Base-by-base conservation (phyloP, 768 basidiomycete genomes). In the Termitomyces sp. region DNA sequence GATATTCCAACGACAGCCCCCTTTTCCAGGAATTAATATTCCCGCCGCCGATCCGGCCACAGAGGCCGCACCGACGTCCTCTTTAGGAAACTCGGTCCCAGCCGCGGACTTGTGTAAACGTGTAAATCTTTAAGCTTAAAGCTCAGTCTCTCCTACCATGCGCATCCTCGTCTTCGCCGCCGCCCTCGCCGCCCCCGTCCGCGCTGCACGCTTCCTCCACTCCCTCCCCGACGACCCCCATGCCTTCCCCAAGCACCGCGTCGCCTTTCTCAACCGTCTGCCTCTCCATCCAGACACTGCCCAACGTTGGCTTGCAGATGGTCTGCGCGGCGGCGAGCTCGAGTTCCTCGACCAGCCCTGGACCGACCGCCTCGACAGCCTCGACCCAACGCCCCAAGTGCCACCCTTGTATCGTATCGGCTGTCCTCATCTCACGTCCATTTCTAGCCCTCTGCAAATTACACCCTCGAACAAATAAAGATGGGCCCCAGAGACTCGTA, bases 161-260 rank as follows among this genome's bases (percentile, higher is more conserved):
- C 60, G 33, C 55, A 56, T 63, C 60, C 52, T 61, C 52, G 34
- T 58, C 58, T 41, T 60, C 58, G 27, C 33, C 69, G 69, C 61
- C 67, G 64, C 66, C 64, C 67, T 70, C 64, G 70, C 66, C 55
- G 66, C 67, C 63, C 59, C 63, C 65, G 48, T 70, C 57, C 58
- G 59, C 53, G 67, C 72, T 44, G 72, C 80, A 42, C 76, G 79
- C 54, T 63, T 84, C n/a, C 69, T 86, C 31, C 86, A 91, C 67
- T 84, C 87, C 9, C 78, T 91, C 48, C 91, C 92, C 31, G 88
- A 93, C 65, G 92, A 94, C 66, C 77, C 85, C 16, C 82, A 85
- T 70, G 87, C 92, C 0, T 92, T 87, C 68, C 93, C 92, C 63
- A 94, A 94, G 69, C 89, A 84, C 69, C 81, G 83, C 44, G 86